Evolutionary conservation across 306 rosid genomes (phyloP).

Genomic region (Acmispon strigosus): DNA sequence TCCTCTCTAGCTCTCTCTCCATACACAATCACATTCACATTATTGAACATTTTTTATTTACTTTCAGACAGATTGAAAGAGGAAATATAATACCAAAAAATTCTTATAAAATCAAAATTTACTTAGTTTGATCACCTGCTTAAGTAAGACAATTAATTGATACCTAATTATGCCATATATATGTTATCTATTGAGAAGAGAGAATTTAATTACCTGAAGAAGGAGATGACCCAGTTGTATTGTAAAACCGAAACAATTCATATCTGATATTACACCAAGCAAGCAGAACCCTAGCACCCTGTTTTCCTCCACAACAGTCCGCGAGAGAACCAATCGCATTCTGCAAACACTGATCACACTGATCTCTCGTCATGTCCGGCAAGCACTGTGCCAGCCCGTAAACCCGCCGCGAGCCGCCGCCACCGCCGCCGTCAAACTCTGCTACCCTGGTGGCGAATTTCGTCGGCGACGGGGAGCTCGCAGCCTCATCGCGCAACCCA

Average conservation of each 20-base stretch:
- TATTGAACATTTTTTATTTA: too few relatives aligned
- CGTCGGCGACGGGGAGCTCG: constrained; percentile 3
- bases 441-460: constrained; percentile 16
- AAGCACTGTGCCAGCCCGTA: constrained; percentile 35
- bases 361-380: background rate
- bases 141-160: too few relatives aligned
- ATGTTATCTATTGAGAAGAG: background rate
- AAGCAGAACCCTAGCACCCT: constrained; percentile 28
- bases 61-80: too few relatives aligned
- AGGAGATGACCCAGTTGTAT: background rate
- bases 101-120: too few relatives aligned
- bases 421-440: background rate
- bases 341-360: constrained; percentile 22
- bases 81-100: too few relatives aligned
- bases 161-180: too few relatives aligned
- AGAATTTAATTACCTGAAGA: background rate
- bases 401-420: background rate
- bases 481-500: background rate
- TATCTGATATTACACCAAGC: constrained; percentile 32
- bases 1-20: too few relatives aligned
- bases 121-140: too few relatives aligned
- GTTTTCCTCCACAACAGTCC: constrained; percentile 27
- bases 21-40: too few relatives aligned
- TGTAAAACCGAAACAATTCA: constrained; percentile 25
- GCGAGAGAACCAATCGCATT: constrained; percentile 13